These are phyloP conservation scores for Oryza longistaminata DNA, from an alignment of 176 grass and related monocot genomes.

Conservation along the genomic window DNA sequence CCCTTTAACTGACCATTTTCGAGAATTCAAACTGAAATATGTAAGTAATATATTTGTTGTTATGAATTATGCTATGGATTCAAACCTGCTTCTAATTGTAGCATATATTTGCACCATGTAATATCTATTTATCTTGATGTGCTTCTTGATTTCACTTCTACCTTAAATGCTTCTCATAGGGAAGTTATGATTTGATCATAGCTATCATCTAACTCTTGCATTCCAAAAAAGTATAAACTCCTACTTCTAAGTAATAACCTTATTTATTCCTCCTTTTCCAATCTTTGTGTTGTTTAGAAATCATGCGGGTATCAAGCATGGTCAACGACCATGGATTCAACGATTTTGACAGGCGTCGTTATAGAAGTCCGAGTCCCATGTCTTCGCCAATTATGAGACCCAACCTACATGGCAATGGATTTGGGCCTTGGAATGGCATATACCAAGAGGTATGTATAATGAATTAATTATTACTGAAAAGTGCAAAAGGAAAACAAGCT, in stretches of 20 bases:
- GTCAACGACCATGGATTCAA: conserved; percentile 55
- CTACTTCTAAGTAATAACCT: background rate
- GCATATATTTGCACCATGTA: background rate
- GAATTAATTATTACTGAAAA: background rate
- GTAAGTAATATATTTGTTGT: background rate
- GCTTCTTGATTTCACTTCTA: background rate
- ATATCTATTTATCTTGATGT: background rate
- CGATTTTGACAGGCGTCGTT: conserved; percentile 52
- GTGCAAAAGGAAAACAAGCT: background rate
- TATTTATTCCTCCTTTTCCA: background rate
- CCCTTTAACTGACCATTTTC: background rate
- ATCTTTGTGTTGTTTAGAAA: conserved; percentile 45
- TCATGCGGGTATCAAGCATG: conserved; percentile 69
- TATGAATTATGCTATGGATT: background rate
- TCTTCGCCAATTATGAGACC: conserved; percentile 62
- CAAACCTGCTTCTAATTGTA: too few relatives aligned
- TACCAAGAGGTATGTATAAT: conserved; percentile 52
- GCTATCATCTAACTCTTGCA: background rate
- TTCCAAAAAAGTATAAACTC: background rate
- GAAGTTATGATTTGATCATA: background rate
- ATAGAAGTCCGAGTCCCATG: conserved; percentile 73
- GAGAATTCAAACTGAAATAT: background rate
- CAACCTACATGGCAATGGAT: conserved; percentile 64
- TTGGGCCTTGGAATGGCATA: conserved; percentile 59
- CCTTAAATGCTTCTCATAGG: background rate